phyloP scores from a whole-genome alignment of 768 basidiomycete genomes.

The Amanita jacksonii region DNA sequence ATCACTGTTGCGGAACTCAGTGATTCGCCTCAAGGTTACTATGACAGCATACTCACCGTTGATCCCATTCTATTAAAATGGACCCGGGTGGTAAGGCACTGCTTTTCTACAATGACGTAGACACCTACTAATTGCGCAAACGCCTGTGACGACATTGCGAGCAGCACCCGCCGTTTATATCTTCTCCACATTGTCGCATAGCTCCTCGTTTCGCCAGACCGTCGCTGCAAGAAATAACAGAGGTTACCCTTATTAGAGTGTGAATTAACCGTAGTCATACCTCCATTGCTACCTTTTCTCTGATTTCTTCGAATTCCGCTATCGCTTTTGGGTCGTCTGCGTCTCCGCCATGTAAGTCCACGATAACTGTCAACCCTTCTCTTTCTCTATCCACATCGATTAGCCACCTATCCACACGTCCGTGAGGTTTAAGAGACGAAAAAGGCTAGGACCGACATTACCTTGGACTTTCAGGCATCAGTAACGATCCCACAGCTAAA shows the following conservation, averaged over 20 bases:
- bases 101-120: not conserved
- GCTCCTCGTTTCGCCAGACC: constrained; percentile 62
- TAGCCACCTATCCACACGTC: constrained; percentile 52
- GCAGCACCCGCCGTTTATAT: constrained; percentile 78
- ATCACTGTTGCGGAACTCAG: constrained; percentile 48
- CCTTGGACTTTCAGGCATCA: constrained; percentile 84
- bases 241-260: not conserved
- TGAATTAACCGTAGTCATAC: constrained; percentile 24
- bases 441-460: constrained; percentile 18
- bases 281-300: constrained; percentile 64
- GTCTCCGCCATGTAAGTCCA: constrained; percentile 82
- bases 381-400: constrained; percentile 80
- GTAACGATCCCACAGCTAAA: constrained; percentile 63
- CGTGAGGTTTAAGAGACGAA: not conserved
- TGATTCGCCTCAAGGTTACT: not conserved
- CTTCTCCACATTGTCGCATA: constrained; percentile 81
- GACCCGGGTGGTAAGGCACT: not conserved
- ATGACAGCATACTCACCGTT: constrained; percentile 47
- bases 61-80: constrained; percentile 69
- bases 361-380: constrained; percentile 78
- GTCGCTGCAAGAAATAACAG: constrained; percentile 37
- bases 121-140: constrained; percentile 84
- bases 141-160: constrained; percentile 93
- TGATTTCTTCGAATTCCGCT: constrained; percentile 85
- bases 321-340: constrained; percentile 54